Evolutionary conservation across 78 protist species (phyloP), one percentile per base, ranked within the genome.

Genomic region (Cavenderia fasciculata): DNA sequence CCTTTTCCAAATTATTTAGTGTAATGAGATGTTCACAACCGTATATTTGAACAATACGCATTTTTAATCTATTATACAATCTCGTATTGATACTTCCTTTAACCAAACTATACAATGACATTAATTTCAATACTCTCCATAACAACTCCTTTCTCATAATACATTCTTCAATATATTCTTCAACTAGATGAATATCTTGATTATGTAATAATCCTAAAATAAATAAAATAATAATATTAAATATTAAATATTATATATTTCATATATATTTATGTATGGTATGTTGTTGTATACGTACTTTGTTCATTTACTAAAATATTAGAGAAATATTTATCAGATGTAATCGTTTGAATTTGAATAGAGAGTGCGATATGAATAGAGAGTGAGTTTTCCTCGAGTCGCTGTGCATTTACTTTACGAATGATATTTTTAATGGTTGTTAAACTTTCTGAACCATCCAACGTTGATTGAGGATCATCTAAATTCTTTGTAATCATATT

Each of bases 51-150:
- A 92, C 16, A 47, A 96, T 69, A 1, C 88, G 84, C 0, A 49
- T 3, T 34, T 85, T 87, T 5, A 92, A 27, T 3, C 2, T 5
- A 10, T 95, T 94, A 44, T 71, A 88, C 40, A 21, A 47, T 38
- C 47, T 92, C 16, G n/a, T 27, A 54, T 63, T 69, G 69, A 97
- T 23, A 47, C 99, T 98, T 41, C 36, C 59, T 29, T 4, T 7
- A 5, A 65, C 41, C 16, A 94, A 6, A 46, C 97, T 94, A 14
- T 33, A 25, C 25, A 97, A 78, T 40, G 94, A 69, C 14, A 95
- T 18, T 34, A 97, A 63, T 41, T 98, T 84, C 21, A 96, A 71
- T 19, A 96, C 95, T 57, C 90, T 95, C 29, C 36, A 19, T 34
- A 95, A 51, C 29, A 94, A 87, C 69, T 92, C 94, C 47, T 62